phyloP scores from a whole-genome alignment of 2,329 filamentous ascomycete species.

The Mycogone perniciosa region DNA sequence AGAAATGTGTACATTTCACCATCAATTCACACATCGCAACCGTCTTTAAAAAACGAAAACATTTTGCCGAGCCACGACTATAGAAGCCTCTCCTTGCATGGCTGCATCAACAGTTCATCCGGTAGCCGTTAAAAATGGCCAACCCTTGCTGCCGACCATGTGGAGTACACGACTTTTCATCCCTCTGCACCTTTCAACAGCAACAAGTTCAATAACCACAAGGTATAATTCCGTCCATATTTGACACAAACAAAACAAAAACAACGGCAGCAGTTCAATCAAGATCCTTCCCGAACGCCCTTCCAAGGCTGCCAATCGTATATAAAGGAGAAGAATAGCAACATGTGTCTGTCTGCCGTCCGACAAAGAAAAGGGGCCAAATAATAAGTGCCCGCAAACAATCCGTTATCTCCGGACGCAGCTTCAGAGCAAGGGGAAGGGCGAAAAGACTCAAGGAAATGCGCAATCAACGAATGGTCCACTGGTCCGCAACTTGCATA shows the following conservation, averaged over 20 bases:
- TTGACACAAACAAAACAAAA: constrained; percentile 5
- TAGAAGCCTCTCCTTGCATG: too few relatives aligned
- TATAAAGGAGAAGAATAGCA: not conserved
- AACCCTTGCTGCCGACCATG: not conserved
- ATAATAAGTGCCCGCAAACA: too few relatives aligned
- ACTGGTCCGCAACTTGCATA: constrained; percentile 16
- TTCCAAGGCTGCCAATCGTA: constrained; percentile 14
- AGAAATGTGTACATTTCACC: not conserved
- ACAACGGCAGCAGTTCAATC: constrained; percentile 1
- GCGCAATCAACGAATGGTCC: constrained; percentile 18
- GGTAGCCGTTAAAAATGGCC: not conserved
- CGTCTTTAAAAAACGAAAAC: not conserved
- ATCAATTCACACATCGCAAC: not conserved
- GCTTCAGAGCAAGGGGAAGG: too few relatives aligned
- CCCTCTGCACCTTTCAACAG: not conserved
- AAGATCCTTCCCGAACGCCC: constrained; percentile 16
- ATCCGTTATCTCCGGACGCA: too few relatives aligned
- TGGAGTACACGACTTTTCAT: not conserved
- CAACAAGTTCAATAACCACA: not conserved
- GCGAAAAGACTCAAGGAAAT: not conserved
- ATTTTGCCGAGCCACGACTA: not conserved
- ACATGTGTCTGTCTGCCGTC: not conserved
- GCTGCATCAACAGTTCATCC: not conserved
- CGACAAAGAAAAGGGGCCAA: too few relatives aligned
- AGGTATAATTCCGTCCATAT: constrained; percentile 9